These are phyloP conservation scores for Phytophthora citricola DNA, from an alignment of 352 stramenopile genomes.

Conservation along the genomic window DNA sequence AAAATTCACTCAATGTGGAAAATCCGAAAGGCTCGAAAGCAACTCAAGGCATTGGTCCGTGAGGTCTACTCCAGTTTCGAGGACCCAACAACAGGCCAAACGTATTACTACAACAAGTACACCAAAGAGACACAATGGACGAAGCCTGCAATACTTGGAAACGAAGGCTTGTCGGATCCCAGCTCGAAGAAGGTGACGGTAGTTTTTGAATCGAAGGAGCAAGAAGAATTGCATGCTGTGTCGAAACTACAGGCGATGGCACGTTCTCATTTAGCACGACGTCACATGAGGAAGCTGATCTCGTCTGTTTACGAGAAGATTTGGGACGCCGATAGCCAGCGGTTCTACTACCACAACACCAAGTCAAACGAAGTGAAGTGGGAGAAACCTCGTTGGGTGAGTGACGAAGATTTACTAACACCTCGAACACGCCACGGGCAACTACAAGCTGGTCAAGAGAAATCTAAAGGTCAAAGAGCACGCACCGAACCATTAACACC, in stretches of 20 bases:
- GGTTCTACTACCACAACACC: constrained; percentile 88
- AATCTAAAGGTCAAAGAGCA: constrained; percentile 3
- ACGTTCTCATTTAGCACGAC: constrained; percentile 55
- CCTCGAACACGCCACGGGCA: constrained; percentile 46
- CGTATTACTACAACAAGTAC: constrained; percentile 85
- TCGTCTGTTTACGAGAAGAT: constrained; percentile 87
- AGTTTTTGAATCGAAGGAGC: constrained; percentile 30
- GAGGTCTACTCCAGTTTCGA: constrained; percentile 68
- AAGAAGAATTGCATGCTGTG: constrained; percentile 41
- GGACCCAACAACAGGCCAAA: constrained; percentile 65
- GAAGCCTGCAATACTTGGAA: constrained; percentile 57
- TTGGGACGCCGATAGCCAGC: constrained; percentile 52
- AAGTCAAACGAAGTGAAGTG: constrained; percentile 73
- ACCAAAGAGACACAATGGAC: constrained; percentile 76
- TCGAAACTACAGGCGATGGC: constrained; percentile 63
- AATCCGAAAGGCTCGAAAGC: constrained; percentile 70
- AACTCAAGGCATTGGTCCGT: constrained; percentile 62
- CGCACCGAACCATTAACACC: constrained; percentile 31
- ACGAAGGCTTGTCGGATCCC: constrained; percentile 18
- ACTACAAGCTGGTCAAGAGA: constrained; percentile 4
- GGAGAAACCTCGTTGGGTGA: constrained; percentile 71
- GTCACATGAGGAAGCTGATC: constrained; percentile 59
- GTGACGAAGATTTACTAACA: constrained; percentile 66
- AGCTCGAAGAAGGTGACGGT: constrained; percentile 12
- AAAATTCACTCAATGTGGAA: constrained; percentile 84